Base-by-base conservation (phyloP, 106 monocot genomes). In the Phalaenopsis aphrodite region DNA sequence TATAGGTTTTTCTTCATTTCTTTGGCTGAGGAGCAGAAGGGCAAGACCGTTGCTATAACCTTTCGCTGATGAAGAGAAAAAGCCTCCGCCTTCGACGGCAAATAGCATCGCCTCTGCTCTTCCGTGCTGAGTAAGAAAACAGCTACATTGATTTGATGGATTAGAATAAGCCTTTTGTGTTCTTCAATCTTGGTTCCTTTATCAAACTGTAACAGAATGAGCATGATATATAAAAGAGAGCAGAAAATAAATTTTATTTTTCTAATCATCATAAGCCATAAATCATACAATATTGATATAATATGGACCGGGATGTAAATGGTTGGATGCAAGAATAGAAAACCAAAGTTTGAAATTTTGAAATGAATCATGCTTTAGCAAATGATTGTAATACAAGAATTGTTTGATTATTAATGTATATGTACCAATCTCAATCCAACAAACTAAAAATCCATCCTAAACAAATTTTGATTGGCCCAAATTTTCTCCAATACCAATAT, bases 11-110 rank as follows among this genome's bases (percentile, higher is more conserved):
- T 94, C 94, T 75, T 92, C 93, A 72, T 83, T 86, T 85, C 71
- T 85, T 39, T 58, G 86, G 18, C 96, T 89, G 71, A 94, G 81
- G 9, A 97, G 79, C 68, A 94, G 77, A 82, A 97, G 85, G 3
- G 84, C 80, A 48, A 97, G 84, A 45, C 94, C 94, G 80, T 94
- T 88, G 82, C 87, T 92, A 78, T 92, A 97, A 38, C 94, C 94
- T 61, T 91, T 89, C 36, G 94, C 92, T 69, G 94, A 97, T 64
- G 96, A 92, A 77, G 94, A 92, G 78, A 94, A 94, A 79, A 97
- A 92, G 1, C 91, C 92, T 57, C 96, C 93, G 88, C 95, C 94
- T 92, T 92, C 96, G 41, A 94, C 91, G 45, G 96, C 85, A 64
- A 97, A 81, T 42, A 94, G 87, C 94, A 97, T 94, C 66, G 75